Evolutionary conservation across 2,329 filamentous ascomycete species (phyloP).

Genomic region (Ceratocystis harringtonii): DNA sequence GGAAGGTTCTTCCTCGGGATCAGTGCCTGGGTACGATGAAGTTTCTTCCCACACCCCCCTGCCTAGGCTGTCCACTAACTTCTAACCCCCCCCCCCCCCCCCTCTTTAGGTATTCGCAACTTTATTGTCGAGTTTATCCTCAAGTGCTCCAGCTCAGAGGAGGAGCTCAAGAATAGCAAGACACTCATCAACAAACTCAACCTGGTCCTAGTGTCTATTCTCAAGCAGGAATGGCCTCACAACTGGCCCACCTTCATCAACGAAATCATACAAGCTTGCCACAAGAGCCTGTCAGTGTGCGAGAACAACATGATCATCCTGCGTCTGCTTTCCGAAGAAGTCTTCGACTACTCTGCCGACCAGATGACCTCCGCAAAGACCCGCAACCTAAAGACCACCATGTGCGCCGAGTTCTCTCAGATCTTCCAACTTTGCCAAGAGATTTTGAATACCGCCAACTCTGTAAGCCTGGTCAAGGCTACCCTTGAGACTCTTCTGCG

Average conservation of each 20-base stretch:
- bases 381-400: slow-evolving; percentile 89
- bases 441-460: slow-evolving; percentile 77
- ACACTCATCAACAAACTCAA: slow-evolving; percentile 97
- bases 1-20: slow-evolving; percentile 92
- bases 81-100: background rate
- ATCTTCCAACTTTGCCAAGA: slow-evolving; percentile 98
- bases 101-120: slow-evolving; percentile 71
- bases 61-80: background rate
- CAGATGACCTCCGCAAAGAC: slow-evolving; percentile 99
- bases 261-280: slow-evolving; percentile 93
- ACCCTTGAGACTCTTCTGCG: slow-evolving; percentile 89
- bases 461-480: slow-evolving; percentile 82
- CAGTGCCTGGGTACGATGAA: slow-evolving; percentile 61
- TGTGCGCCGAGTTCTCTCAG: slow-evolving; percentile 96
- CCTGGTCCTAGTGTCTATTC: slow-evolving; percentile 85
- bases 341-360: slow-evolving; percentile 97
- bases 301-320: slow-evolving; percentile 99
- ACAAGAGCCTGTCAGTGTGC: slow-evolving; percentile 90
- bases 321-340: slow-evolving; percentile 86
- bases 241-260: slow-evolving; percentile 99
- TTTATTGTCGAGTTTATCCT: slow-evolving; percentile 99
- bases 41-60: slow-evolving; percentile 6
- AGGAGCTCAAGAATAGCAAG: slow-evolving; percentile 67
- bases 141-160: slow-evolving; percentile 78
- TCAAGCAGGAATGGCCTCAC: slow-evolving; percentile 99